A percentile compares a stretch with the other conserved stretches of the same genome.
Conservation (phyloP, 345 rosid species). For the Gossypium herbaceum region DNA sequence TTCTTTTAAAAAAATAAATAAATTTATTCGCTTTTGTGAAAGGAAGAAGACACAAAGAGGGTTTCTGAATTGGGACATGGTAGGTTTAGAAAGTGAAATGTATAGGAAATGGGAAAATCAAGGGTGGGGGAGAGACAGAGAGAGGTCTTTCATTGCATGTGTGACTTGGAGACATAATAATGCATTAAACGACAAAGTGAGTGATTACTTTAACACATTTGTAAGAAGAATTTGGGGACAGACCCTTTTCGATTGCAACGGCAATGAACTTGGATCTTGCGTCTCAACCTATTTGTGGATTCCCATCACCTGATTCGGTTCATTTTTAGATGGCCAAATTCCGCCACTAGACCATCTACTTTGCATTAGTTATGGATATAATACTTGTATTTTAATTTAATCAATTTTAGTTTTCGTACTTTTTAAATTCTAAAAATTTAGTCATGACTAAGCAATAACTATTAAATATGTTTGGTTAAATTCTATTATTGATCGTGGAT, state of each 20-base stretch:
- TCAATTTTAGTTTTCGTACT: accelerated
- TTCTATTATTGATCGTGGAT: too few relatives aligned
- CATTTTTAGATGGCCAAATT: background rate
- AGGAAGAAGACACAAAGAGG: too few relatives aligned
- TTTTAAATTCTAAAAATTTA: too few relatives aligned
- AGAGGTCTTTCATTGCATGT: background rate
- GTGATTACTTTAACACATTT: conserved; percentile 10
- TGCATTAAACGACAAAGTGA: conserved; percentile 12
- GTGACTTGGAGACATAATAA: background rate
- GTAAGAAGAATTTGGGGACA: conserved; percentile 26
- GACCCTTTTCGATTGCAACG: conserved; percentile 32
- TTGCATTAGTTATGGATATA: too few relatives aligned
- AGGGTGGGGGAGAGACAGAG: background rate
- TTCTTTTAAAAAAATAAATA: too few relatives aligned
- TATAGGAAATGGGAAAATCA: background rate
- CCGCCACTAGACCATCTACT: too few relatives aligned
- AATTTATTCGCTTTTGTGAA: too few relatives aligned
- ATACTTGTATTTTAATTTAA: too few relatives aligned
- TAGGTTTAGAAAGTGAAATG: background rate
- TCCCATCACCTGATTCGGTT: background rate
- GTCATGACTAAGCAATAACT: too few relatives aligned
- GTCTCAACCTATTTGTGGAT: background rate
- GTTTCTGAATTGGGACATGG: background rate
- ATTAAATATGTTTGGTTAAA: too few relatives aligned
- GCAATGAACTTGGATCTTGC: conserved; percentile 19